Base-by-base conservation (phyloP, 2,329 filamentous ascomycete species). In the Phyllosticta citribraziliensis region DNA sequence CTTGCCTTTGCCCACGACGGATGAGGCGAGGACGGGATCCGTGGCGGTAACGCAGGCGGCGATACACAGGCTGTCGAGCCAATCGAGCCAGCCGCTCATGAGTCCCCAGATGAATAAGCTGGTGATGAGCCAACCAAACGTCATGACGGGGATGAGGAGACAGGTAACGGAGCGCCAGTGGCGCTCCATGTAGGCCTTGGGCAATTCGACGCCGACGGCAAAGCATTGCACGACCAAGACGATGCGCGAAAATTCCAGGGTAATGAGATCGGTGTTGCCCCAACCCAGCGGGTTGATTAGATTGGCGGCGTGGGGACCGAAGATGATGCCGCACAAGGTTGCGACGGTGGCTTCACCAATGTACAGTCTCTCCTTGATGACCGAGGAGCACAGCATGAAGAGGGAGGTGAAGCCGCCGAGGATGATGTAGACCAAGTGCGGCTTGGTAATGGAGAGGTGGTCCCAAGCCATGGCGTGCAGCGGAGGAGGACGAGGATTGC, bases 371-470 rank as follows among this genome's bases (percentile, higher is more conserved):
- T 99, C 94, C 80, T 99, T 99, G 78, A 99, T 96, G 71, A 97
- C 86, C 60, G 95, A 91, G 63, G 94, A 99, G 75, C 91, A 96
- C 63, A 99, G 81, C 94, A 99, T 99, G 79, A 99, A 99, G 69
- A 99, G 80, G 63, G 88, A 91, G 67, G 94, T 99, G 79, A 99
- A 99, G 74, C 93, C 94, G 70, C 94, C 94, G 61, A 99, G 81
- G 76, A 99, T 97, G 77, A 97, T 91, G 77, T 99, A 99, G 66
- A 96, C 94, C 89, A 97, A 76, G 81, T 99, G 94, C 70, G 94
- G 90, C 80, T 88, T 89, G 77, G 95, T 97, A 78, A 97, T 87
- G 64, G 86, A 86, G 58, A 93, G 82, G 67, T 92, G 88, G 55
- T 87, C 82, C 88, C 88, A 92, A 64, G 86, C 86, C 88, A 91